Evolutionary conservation across 345 rosid species (phyloP), one percentile per base, ranked within the genome.

Genomic region (Brassica nigra): DNA sequence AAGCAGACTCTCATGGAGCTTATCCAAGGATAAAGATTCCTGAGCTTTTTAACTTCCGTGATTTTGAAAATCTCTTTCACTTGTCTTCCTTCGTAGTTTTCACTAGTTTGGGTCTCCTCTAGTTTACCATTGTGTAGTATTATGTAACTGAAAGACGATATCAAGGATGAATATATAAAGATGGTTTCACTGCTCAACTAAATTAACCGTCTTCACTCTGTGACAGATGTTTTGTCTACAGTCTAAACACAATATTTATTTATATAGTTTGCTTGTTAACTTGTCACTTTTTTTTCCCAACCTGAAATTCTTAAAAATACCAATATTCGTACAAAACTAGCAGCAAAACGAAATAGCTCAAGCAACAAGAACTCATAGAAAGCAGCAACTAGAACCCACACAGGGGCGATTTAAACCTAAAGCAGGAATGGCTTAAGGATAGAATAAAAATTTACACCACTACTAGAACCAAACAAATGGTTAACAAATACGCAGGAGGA

Each of bases 11-110:
- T 90, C 94, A 4, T 80, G 84, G 82, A 81, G 81, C 79, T 76
- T 89, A 78, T 78, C 88, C 72, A 89, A 88, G 86, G 91, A 92
- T 62, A 94, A 90, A 79, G 90, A 88, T 55, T 73, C 75, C 18
- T 94, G 79, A 87, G 61, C 73, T 42, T 39, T 18, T 23, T 68
- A 80, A 54, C 16, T 69, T 55, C 42, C 62, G 62, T 75, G 75
- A 74, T 74, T 67, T 58, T 58, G 68, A 57, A 29, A 9, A 31
- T 42, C n/a, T 23, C 7, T 18, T 30, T 58, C n/a, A 67, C 70
- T 73, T 33, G 10, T 66, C 49, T 57, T 47, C 10, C 20, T 73
- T 39, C 3, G 9, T 39, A 39, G 44, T 39, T 47, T 47, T 61
- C 36, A 47, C 16, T 69, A 70, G 76, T 64, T 33, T 64, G 27